Conservation (phyloP, 768 basidiomycete species). For the Goffeauzyma gilvescens region DNA sequence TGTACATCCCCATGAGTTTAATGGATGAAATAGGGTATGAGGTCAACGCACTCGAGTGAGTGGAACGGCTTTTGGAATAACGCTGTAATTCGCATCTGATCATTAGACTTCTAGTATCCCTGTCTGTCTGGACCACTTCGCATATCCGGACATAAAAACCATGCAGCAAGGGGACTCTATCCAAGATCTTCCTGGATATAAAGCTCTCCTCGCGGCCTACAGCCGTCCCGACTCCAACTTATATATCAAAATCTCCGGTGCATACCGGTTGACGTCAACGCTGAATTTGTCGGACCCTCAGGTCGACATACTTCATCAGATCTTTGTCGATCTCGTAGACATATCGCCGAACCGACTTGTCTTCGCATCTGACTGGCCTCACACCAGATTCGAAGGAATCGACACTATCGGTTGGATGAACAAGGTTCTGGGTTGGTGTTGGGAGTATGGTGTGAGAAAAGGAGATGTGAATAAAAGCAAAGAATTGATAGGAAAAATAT, state of each 20-base stretch:
- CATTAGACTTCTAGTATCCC: constrained; percentile 1
- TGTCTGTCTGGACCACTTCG: constrained; percentile 2
- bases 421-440: constrained; percentile 4
- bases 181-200: background rate
- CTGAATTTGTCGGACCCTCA: too few relatives aligned
- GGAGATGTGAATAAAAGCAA: background rate
- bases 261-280: constrained; percentile 2
- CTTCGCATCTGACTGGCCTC: constrained; percentile 4
- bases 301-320: too few relatives aligned
- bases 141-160: background rate
- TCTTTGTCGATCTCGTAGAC: too few relatives aligned
- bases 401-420: constrained; percentile 2
- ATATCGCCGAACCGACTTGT: background rate
- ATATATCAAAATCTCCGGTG: constrained; percentile 3
- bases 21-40: background rate
- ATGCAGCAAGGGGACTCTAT: too few relatives aligned
- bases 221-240: background rate
- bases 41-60: background rate
- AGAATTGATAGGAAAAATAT: background rate
- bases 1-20: background rate
- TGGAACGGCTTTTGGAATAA: background rate
- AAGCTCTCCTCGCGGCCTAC: background rate
- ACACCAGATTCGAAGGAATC: constrained; percentile 4
- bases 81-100: background rate
- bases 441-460: background rate